phyloP scores from a whole-genome alignment of 345 rosid species.

The Aquilaria sinensis region DNA sequence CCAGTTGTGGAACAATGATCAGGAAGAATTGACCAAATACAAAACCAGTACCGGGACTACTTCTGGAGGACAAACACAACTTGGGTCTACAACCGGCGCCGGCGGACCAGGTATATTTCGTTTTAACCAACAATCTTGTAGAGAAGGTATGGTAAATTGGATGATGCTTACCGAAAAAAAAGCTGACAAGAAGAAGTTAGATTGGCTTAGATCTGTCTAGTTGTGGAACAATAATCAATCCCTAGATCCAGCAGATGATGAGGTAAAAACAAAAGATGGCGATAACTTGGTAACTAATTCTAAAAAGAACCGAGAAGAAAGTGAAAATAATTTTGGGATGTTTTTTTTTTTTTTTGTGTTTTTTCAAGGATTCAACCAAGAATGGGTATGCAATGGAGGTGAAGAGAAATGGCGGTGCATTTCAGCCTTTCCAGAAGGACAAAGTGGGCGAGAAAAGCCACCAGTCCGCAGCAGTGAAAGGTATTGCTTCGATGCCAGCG shows the following conservation, averaged over 20 bases:
- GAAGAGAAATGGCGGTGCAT: slow-evolving; percentile 65
- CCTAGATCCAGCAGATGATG: slow-evolving; percentile 44
- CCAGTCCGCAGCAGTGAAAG: slow-evolving; percentile 12
- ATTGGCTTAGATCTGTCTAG: slow-evolving; percentile 98
- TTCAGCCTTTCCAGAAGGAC: slow-evolving; percentile 67
- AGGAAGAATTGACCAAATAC: slow-evolving; percentile 33
- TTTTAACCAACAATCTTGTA: no score
- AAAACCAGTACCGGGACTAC: slow-evolving; percentile 22
- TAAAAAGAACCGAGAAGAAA: slow-evolving; percentile 8
- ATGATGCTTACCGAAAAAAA: no score
- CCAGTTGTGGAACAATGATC: slow-evolving; percentile 15
- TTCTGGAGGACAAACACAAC: no score
- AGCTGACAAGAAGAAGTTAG: slow-evolving; percentile 50
- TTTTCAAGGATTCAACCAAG: slow-evolving; percentile 36
- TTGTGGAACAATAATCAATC: slow-evolving; percentile 61
- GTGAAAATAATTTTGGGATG: background rate
- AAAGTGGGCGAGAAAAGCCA: slow-evolving; percentile 26
- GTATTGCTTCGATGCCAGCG: slow-evolving; percentile 23
- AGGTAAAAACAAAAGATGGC: slow-evolving; percentile 17
- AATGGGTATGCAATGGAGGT: slow-evolving; percentile 58
- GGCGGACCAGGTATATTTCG: no score
- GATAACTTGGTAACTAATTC: background rate
- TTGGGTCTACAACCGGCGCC: no score
- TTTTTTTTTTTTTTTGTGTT: background rate
- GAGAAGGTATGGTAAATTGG: no score